These are phyloP conservation scores for Mortierella sp. DNA, from an alignment of 371 early-diverging fungal genomes.

Conservation along the genomic window DNA sequence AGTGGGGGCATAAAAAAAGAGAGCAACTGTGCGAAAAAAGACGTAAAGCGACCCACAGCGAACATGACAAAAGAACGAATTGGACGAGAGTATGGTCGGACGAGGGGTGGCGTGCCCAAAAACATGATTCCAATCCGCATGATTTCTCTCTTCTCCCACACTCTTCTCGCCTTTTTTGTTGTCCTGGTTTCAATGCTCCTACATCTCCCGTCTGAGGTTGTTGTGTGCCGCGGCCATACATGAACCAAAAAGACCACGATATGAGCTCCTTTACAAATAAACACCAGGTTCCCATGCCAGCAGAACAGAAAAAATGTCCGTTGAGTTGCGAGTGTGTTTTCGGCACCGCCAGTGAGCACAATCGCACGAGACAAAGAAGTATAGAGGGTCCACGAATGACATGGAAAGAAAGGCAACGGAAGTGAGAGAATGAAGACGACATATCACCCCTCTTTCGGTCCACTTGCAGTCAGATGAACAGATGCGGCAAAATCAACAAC, in stretches of 20 bases:
- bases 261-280: slow-evolving; percentile 1
- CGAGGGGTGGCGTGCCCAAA: slow-evolving; percentile 12
- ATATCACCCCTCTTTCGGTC: neutral
- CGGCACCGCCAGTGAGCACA: neutral
- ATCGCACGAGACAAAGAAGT: neutral
- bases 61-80: neutral
- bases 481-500: neutral
- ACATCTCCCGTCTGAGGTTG: neutral
- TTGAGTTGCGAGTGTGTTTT: neutral
- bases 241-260: neutral
- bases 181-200: slow-evolving; percentile 7
- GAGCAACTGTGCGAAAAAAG: neutral
- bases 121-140: slow-evolving; percentile 18
- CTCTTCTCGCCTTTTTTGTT: neutral
- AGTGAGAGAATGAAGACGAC: slow-evolving; percentile 10
- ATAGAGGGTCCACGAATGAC: neutral
- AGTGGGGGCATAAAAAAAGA: neutral
- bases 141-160: slow-evolving; percentile 4
- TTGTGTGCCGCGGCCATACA: neutral
- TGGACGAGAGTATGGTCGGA: neutral
- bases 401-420: neutral
- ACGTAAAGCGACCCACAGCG: neutral
- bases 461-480: neutral
- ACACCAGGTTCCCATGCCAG: neutral
- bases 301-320: neutral